Evolutionary conservation across 805 yeast species (phyloP).

Genomic region (Myxozyma geophila): DNA sequence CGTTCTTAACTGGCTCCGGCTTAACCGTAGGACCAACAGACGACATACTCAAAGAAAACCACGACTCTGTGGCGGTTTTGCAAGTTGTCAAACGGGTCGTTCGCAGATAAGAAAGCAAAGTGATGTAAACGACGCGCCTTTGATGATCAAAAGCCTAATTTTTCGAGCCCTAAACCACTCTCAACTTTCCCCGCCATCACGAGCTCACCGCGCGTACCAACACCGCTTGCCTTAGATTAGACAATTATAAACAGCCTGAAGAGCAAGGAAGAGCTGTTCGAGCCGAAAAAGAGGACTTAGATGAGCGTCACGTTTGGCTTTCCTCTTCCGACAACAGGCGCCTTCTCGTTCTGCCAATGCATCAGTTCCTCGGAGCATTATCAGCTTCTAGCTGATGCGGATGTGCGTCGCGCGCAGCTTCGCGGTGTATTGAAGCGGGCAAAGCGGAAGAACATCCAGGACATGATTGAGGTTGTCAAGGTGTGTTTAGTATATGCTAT

Average conservation of each 20-base stretch:
- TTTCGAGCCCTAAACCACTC: slow-evolving; percentile 4
- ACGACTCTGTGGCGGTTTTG: too few species aligned
- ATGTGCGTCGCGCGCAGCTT: slow-evolving; percentile 41
- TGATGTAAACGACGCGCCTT: not conserved
- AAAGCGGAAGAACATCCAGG: slow-evolving; percentile 39
- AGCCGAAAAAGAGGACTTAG: not conserved
- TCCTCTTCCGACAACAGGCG: slow-evolving; percentile 43
- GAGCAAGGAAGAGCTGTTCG: not conserved
- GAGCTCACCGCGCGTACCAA: not conserved
- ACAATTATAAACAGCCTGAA: too few species aligned
- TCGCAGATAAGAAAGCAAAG: too few species aligned
- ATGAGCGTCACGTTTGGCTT: slow-evolving; percentile 40
- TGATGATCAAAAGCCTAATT: not conserved
- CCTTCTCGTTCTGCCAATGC: slow-evolving; percentile 36
- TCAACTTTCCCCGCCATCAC: not conserved
- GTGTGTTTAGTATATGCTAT: slow-evolving; percentile 11
- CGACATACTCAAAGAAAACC: slow-evolving; percentile 6
- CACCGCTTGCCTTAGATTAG: too few species aligned
- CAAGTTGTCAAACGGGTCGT: too few species aligned
- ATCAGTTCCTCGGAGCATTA: slow-evolving; percentile 34
- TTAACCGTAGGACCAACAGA: slow-evolving; percentile 13
- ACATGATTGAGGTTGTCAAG: slow-evolving; percentile 38
- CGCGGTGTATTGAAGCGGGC: slow-evolving; percentile 42
- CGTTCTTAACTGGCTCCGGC: slow-evolving; percentile 16
- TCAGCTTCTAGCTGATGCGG: slow-evolving; percentile 40